A percentile compares a stretch with the other conserved stretches of the same genome.
These are phyloP conservation scores for Apiospora malaysiana DNA, from an alignment of 2,329 filamentous ascomycete genomes.

Conservation along the genomic window DNA sequence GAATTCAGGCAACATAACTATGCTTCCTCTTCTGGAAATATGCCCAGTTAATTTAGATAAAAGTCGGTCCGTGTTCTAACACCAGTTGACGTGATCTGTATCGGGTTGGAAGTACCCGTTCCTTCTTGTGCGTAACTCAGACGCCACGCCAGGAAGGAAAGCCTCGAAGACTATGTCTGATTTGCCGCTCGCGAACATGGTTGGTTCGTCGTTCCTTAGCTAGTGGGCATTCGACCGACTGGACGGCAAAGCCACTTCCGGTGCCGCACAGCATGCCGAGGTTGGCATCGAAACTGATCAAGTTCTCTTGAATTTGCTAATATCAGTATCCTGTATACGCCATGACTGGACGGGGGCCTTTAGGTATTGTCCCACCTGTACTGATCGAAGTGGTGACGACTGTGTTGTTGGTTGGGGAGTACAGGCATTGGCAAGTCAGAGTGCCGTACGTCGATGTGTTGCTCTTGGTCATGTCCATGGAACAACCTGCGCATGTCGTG, in stretches of 20 bases:
- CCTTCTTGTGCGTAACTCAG: not conserved
- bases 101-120: not conserved
- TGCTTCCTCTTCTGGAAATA: not conserved
- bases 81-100: not conserved
- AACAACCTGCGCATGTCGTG: slow-evolving; percentile 22
- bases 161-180: slow-evolving; percentile 3
- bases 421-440: slow-evolving; percentile 21
- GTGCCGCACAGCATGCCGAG: slow-evolving; percentile 23
- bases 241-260: slow-evolving; percentile 8
- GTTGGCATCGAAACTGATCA: slow-evolving; percentile 22
- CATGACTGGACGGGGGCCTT: not conserved
- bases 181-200: not conserved
- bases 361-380: slow-evolving; percentile 14
- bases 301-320: not conserved
- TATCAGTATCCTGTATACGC: not conserved
- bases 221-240: slow-evolving; percentile 19
- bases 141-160: not conserved
- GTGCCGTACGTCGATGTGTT: slow-evolving; percentile 23
- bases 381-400: slow-evolving; percentile 20
- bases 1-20: not conserved
- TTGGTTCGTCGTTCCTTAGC: not conserved
- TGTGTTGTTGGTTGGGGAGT: slow-evolving; percentile 13
- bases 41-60: not conserved
- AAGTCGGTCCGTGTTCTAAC: not conserved
- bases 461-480: slow-evolving; percentile 21